These are phyloP conservation scores for Metarhizium humberi DNA, from an alignment of 2,329 filamentous ascomycete species.

Conservation along the genomic window DNA sequence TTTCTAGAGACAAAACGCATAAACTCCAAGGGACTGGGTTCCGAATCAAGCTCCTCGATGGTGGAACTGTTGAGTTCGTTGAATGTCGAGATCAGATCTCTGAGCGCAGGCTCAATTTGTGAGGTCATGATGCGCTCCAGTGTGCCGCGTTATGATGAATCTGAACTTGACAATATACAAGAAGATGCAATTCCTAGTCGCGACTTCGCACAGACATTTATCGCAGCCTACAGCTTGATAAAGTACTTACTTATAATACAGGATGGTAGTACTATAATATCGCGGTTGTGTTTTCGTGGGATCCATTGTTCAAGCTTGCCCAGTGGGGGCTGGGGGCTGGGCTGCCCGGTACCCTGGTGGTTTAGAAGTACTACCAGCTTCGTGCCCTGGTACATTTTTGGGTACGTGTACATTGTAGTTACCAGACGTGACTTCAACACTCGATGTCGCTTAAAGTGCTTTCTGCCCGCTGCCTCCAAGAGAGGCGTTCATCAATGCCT, in stretches of 20 bases:
- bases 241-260: not conserved
- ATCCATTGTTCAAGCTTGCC: no score
- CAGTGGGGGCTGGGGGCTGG: no score
- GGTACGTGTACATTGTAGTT: no score
- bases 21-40: conserved; percentile 69
- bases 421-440: no score
- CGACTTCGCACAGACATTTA: not conserved
- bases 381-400: no score
- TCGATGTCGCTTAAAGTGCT: no score
- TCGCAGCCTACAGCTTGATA: not conserved
- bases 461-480: no score
- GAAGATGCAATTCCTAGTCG: not conserved
- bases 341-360: no score
- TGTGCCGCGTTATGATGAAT: not conserved
- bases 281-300: no score
- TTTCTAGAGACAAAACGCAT: conserved; percentile 69
- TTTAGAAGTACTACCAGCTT: no score
- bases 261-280: no score
- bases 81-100: conserved; percentile 55
- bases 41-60: conserved; percentile 51
- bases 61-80: conserved; percentile 57
- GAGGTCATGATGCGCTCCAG: not conserved
- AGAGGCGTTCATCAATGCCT: no score
- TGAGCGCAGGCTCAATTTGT: conserved; percentile 13
- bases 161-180: not conserved